Evolutionary conservation across 2,329 filamentous ascomycete species (phyloP).

Genomic region (Aspergillus bombycis): DNA sequence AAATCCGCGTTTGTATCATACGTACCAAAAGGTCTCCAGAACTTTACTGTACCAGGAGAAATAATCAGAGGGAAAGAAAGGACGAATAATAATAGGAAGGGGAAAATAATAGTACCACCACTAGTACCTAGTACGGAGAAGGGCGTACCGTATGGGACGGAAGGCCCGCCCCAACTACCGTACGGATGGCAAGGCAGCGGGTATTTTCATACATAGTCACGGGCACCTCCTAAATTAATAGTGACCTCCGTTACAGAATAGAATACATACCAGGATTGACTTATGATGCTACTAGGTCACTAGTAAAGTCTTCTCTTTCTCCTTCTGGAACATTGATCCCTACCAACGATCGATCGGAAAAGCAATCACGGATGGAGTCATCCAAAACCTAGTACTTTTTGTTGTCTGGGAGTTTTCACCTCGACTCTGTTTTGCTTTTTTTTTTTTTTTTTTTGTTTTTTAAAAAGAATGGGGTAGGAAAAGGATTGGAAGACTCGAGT

Average conservation of each 20-base stretch:
- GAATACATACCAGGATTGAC: not conserved
- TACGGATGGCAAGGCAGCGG: conserved; percentile 1
- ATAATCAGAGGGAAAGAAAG: conserved; percentile 12
- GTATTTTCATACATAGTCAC: not conserved
- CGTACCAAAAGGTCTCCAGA: conserved; percentile 4
- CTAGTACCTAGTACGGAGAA: conserved; percentile 23
- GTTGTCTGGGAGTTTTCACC: conserved; percentile 1
- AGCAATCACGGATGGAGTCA: not conserved
- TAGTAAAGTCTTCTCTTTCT: not conserved
- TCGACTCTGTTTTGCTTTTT: not conserved
- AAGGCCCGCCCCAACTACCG: conserved; percentile 11
- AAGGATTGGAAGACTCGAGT: not conserved
- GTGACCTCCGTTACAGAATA: not conserved
- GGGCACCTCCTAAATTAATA: conserved; percentile 1
- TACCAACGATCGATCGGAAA: conserved; percentile 12
- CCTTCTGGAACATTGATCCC: conserved; percentile 17
- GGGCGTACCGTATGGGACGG: conserved; percentile 15
- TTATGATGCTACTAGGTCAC: not conserved
- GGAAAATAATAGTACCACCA: conserved; percentile 20
- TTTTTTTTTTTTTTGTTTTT: not conserved
- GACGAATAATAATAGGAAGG: conserved; percentile 23
- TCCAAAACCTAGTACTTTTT: conserved; percentile 8
- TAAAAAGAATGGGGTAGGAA: not conserved
- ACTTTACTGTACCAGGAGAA: conserved; percentile 15
- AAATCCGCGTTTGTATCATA: not conserved